These are phyloP conservation scores for Boletus barrowsii DNA, from an alignment of 768 basidiomycete genomes.

Conservation along the genomic window DNA sequence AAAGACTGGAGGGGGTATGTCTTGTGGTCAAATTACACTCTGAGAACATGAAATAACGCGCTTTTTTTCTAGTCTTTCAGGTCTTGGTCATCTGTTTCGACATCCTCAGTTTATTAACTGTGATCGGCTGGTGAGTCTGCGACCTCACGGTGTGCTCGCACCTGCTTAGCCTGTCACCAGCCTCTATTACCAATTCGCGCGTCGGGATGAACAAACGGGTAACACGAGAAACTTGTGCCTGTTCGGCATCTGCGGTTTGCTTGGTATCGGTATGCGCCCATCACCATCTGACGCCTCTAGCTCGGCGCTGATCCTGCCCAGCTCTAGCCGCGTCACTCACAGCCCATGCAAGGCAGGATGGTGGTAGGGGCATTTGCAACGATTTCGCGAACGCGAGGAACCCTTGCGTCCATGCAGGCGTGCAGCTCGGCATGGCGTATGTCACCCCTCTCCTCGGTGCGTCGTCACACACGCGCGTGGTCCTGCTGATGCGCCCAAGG, in stretches of 20 bases:
- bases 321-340: conserved; percentile 24
- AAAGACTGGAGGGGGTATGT: conserved; percentile 23
- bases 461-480: neutral
- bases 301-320: conserved; percentile 6
- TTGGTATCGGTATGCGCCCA: conserved; percentile 14
- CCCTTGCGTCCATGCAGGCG: conserved; percentile 21
- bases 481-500: neutral
- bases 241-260: conserved; percentile 20
- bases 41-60: neutral
- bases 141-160: neutral
- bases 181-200: conserved; percentile 10
- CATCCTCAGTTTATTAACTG: conserved; percentile 7
- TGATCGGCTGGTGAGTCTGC: conserved; percentile 22
- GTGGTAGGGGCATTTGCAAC: conserved; percentile 21
- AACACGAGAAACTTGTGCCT: conserved; percentile 23
- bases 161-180: conserved; percentile 4
- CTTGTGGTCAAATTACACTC: neutral
- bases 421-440: conserved; percentile 31
- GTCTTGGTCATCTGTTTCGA: conserved; percentile 11
- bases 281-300: neutral
- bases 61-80: conserved; percentile 22
- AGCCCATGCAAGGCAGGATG: conserved; percentile 25
- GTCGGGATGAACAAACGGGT: conserved; percentile 15
- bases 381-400: conserved; percentile 26
- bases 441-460: conserved; percentile 27